Conservation (phyloP, 2,329 filamentous ascomycete species). For the Penicillium sp. region DNA sequence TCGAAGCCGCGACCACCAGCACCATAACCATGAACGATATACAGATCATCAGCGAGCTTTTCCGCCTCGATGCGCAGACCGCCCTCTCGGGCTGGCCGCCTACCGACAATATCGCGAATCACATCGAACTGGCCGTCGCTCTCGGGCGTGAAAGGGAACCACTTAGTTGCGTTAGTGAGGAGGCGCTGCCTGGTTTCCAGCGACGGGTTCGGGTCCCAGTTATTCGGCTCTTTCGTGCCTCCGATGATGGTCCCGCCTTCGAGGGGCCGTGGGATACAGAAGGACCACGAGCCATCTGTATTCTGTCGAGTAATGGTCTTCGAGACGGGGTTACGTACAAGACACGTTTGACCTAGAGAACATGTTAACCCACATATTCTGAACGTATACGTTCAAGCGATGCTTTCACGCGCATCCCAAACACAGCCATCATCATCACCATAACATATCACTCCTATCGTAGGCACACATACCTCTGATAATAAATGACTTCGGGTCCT, state of each 20-base stretch:
- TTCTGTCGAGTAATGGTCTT: slow-evolving; percentile 60
- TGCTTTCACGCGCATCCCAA: not conserved
- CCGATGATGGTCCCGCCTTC: slow-evolving; percentile 65
- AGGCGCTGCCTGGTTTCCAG: slow-evolving; percentile 48
- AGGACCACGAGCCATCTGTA: slow-evolving; percentile 61
- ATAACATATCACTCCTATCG: not conserved
- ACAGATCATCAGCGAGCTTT: slow-evolving; percentile 26
- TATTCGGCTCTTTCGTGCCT: slow-evolving; percentile 61
- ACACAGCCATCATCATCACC: not conserved
- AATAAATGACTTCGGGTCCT: slow-evolving; percentile 43
- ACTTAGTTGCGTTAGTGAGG: slow-evolving; percentile 43
- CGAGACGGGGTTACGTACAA: slow-evolving; percentile 46
- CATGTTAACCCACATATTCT: not conserved
- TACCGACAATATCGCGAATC: slow-evolving; percentile 47
- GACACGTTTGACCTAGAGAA: slow-evolving; percentile 45
- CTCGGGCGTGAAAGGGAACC: slow-evolving; percentile 42
- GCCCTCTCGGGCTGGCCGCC: slow-evolving; percentile 46
- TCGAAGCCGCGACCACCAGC: slow-evolving; percentile 62
- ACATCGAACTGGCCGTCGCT: slow-evolving; percentile 41
- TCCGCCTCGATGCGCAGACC: slow-evolving; percentile 56
- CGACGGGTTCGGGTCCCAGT: slow-evolving; percentile 55
- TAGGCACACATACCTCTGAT: slow-evolving; percentile 38
- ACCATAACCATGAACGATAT: slow-evolving; percentile 57
- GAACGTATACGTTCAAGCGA: not conserved
- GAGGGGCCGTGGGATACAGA: slow-evolving; percentile 60